Conservation (phyloP, 2,329 filamentous ascomycete species). For the Fusarium sterilihyphosum region DNA sequence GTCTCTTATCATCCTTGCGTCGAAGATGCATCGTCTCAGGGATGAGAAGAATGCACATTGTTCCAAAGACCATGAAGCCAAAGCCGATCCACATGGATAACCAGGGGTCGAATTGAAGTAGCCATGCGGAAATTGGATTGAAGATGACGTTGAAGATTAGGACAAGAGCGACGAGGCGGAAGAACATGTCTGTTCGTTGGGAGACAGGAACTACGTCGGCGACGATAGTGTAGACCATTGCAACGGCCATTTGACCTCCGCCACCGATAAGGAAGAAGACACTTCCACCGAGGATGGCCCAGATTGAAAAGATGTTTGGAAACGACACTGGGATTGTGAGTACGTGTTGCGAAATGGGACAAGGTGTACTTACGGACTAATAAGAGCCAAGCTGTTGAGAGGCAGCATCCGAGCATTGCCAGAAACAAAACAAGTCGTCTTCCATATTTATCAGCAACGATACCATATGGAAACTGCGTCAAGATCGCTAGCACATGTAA, state of each 20-base stretch:
- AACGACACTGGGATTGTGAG: conserved; percentile 48
- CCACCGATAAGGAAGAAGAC: conserved; percentile 54
- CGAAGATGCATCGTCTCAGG: conserved; percentile 57
- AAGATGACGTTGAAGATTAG: conserved; percentile 52
- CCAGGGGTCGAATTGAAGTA: conserved; percentile 54
- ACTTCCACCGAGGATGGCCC: conserved; percentile 50
- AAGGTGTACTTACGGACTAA: conserved; percentile 44
- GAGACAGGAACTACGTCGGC: conserved; percentile 55
- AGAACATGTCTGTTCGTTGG: conserved; percentile 53
- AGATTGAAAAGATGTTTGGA: conserved; percentile 52
- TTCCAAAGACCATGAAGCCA: conserved; percentile 43
- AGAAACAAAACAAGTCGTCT: conserved; percentile 54
- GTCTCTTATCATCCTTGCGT: conserved; percentile 42
- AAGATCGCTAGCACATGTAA: conserved; percentile 49
- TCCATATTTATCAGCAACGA: conserved; percentile 59
- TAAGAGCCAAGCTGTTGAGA: conserved; percentile 45
- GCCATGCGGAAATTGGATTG: conserved; percentile 53
- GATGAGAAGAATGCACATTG: conserved; percentile 46
- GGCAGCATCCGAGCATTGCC: conserved; percentile 45
- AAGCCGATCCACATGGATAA: conserved; percentile 51
- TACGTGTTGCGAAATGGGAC: accelerated
- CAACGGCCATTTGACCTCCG: conserved; percentile 50
- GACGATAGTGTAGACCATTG: conserved; percentile 58
- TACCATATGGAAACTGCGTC: conserved; percentile 57
- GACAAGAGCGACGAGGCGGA: conserved; percentile 50